Conservation (phyloP, 108 stramenopile genomes). For the Pseudonitzschia multistriata region DNA sequence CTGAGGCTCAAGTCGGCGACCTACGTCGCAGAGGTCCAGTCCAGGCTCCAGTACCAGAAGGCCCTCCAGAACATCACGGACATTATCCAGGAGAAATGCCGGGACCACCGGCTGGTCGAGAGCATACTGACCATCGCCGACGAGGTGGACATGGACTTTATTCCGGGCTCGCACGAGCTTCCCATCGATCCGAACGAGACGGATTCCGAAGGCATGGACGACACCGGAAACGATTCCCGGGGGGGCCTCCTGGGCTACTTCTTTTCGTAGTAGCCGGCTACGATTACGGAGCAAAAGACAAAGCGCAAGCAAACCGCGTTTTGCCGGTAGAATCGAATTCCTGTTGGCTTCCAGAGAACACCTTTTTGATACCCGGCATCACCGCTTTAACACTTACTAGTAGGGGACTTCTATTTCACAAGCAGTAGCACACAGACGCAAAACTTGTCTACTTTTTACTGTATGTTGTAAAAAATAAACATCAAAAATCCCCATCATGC, state of each 20-base stretch:
- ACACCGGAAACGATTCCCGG: conserved; percentile 4
- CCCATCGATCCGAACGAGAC: conserved; percentile 5
- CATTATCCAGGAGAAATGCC: conserved; percentile 55
- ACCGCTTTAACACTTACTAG: no score
- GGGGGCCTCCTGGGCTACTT: conserved; percentile 13
- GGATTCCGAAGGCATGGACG: not conserved
- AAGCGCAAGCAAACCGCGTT: no score
- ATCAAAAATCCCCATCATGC: no score
- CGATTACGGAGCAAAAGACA: no score
- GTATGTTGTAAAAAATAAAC: no score
- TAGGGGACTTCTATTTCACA: no score
- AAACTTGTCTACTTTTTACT: no score
- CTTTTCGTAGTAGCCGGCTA: not conserved
- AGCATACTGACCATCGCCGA: conserved; percentile 49
- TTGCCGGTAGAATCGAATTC: no score
- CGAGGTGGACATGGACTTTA: conserved; percentile 49
- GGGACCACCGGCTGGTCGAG: conserved; percentile 55
- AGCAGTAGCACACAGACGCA: no score
- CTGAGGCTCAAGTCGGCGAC: conserved; percentile 62
- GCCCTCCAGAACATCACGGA: conserved; percentile 52
- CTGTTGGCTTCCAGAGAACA: no score
- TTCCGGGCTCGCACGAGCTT: conserved; percentile 14
- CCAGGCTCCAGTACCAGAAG: conserved; percentile 57
- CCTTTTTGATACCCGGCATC: no score
- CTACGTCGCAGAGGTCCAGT: conserved; percentile 69